Evolutionary conservation across 176 grass and related monocot species (phyloP).

Genomic region (Oryza australiensis): DNA sequence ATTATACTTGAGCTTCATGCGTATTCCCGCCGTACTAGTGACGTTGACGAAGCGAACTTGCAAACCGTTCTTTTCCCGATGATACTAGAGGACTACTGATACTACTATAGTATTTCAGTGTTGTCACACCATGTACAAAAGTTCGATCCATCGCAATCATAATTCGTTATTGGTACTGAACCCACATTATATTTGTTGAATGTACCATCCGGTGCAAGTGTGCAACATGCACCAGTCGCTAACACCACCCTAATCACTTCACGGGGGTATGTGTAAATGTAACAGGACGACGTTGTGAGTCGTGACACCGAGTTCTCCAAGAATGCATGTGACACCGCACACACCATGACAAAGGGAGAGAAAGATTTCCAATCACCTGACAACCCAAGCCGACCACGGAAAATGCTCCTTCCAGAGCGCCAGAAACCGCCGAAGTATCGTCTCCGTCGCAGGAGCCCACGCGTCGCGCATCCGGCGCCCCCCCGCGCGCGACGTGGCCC

Average conservation of each 20-base stretch:
- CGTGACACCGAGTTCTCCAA: neutral
- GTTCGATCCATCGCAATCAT: neutral
- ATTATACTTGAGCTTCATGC: neutral
- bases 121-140: neutral
- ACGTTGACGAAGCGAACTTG: neutral
- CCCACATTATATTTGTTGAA: neutral
- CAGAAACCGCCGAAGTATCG: neutral
- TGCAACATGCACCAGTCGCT: neutral
- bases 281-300: neutral
- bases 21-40: neutral
- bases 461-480: neutral
- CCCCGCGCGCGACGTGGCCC: constrained; percentile 25
- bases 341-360: neutral
- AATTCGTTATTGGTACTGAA: neutral
- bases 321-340: constrained; percentile 25
- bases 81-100: neutral
- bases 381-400: neutral
- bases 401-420: neutral
- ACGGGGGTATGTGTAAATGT: neutral
- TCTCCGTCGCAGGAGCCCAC: neutral
- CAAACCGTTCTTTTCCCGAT: neutral
- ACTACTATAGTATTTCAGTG: neutral
- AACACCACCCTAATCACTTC: neutral
- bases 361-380: neutral
- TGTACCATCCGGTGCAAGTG: neutral